These are phyloP conservation scores for Ceratocystis lukuohia DNA, from an alignment of 2,329 filamentous ascomycete genomes.

Conservation along the genomic window DNA sequence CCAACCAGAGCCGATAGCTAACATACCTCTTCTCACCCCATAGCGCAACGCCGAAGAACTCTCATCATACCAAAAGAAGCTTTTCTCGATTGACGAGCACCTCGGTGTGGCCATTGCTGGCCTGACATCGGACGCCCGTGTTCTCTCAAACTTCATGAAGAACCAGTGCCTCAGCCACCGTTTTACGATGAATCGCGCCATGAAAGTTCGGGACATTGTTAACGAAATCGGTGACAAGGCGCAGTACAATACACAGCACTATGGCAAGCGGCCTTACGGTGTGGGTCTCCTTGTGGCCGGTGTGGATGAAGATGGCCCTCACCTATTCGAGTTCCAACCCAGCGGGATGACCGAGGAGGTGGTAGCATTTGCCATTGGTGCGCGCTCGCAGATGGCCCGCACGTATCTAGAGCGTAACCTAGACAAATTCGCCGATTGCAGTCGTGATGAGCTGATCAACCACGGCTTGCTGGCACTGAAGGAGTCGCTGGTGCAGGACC, in stretches of 20 bases:
- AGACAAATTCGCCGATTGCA: constrained; percentile 63
- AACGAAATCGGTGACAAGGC: constrained; percentile 89
- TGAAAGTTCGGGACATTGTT: constrained; percentile 80
- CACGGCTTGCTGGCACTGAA: constrained; percentile 86
- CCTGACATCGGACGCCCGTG: constrained; percentile 91
- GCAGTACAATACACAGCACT: constrained; percentile 94
- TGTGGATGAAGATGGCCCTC: constrained; percentile 84
- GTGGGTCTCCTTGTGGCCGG: constrained; percentile 80
- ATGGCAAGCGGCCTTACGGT: constrained; percentile 82
- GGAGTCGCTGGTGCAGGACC: constrained; percentile 92
- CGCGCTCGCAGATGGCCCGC: constrained; percentile 89
- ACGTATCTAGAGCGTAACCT: constrained; percentile 92
- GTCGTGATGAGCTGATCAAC: constrained; percentile 72
- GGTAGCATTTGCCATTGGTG: constrained; percentile 89
- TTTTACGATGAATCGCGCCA: constrained; percentile 87
- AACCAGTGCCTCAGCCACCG: constrained; percentile 93
- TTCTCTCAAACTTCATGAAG: constrained; percentile 99
- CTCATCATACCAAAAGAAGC: constrained; percentile 99
- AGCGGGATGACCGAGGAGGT: constrained; percentile 95
- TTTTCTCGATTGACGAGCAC: constrained; percentile 92
- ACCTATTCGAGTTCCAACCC: constrained; percentile 97
- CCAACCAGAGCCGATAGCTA: constrained; percentile 1
- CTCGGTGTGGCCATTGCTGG: constrained; percentile 91
- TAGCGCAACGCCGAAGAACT: constrained; percentile 98
- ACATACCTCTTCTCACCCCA: not conserved